Percentiles rank a stretch among this genome's conserved stretches.
These are phyloP conservation scores for Friedmanniomyces endolithicus DNA, from an alignment of 495 filamentous ascomycete genomes.

Conservation along the genomic window DNA sequence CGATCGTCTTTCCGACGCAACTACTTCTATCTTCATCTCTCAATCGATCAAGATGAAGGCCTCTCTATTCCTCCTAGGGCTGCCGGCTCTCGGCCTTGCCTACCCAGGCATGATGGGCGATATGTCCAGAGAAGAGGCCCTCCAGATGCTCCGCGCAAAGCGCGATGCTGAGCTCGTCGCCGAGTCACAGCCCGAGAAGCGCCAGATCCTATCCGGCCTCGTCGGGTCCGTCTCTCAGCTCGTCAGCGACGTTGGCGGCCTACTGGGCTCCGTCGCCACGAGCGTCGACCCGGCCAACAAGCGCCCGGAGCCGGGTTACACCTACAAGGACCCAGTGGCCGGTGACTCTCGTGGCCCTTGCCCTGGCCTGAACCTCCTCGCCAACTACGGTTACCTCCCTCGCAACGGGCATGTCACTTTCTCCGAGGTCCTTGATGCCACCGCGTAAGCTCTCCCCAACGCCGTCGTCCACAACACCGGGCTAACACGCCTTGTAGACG, in stretches of 20 bases:
- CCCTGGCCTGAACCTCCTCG: conserved; percentile 41
- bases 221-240: background rate
- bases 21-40: background rate
- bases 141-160: background rate
- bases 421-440: conserved; percentile 28
- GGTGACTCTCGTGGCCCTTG: conserved; percentile 29
- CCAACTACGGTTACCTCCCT: conserved; percentile 39
- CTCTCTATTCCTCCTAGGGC: background rate
- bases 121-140: background rate
- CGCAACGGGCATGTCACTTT: conserved; percentile 25
- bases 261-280: background rate
- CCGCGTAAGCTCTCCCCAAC: conserved; percentile 6
- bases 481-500: conserved; percentile 28
- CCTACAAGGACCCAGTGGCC: background rate
- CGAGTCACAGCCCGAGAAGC: conserved; percentile 1
- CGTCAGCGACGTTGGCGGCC: background rate
- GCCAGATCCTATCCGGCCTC: background rate
- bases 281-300: conserved; percentile 4
- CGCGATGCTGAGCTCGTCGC: conserved; percentile 3
- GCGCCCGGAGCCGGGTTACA: conserved; percentile 1
- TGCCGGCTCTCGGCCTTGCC: background rate
- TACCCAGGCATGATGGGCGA: conserved; percentile 8
- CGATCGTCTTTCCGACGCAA: background rate
- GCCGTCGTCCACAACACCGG: conserved; percentile 21
- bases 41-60: background rate